These are phyloP conservation scores for Paxillus involutus DNA, from an alignment of 768 basidiomycete species.

Conservation along the genomic window DNA sequence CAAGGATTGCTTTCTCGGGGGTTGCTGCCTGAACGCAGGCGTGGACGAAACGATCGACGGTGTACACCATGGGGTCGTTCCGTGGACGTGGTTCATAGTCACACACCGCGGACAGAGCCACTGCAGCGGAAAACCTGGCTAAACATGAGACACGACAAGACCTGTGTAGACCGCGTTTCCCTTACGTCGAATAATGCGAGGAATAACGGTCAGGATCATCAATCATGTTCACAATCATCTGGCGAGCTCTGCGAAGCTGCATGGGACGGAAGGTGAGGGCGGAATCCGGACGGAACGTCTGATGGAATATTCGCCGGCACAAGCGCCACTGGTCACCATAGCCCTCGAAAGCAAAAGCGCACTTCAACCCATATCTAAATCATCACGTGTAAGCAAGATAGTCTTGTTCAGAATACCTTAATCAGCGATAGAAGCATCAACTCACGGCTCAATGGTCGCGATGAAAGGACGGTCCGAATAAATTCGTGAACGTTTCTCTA, in stretches of 20 bases:
- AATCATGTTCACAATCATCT: constrained; percentile 7
- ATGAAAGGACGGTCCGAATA: constrained; percentile 51
- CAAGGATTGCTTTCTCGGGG: constrained; percentile 13
- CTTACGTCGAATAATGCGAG: background rate
- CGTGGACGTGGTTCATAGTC: constrained; percentile 8
- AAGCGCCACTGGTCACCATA: constrained; percentile 14
- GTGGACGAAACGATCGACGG: constrained; percentile 8
- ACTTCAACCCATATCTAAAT: constrained; percentile 16
- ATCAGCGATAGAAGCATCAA: background rate
- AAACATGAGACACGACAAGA: background rate
- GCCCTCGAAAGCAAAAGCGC: constrained; percentile 5
- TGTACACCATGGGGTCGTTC: constrained; percentile 15
- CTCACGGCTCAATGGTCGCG: constrained; percentile 16
- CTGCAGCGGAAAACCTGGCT: background rate
- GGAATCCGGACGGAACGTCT: constrained; percentile 8
- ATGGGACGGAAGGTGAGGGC: constrained; percentile 4
- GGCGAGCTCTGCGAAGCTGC: constrained; percentile 8
- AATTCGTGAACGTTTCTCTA: constrained; percentile 45
- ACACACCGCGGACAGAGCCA: background rate
- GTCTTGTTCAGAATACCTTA: background rate
- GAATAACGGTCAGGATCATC: constrained; percentile 4
- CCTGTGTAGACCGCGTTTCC: background rate
- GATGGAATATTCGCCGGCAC: constrained; percentile 15
- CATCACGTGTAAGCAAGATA: too few species aligned
- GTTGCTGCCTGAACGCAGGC: constrained; percentile 2